These are phyloP conservation scores for Pterula multifida DNA, from an alignment of 1,284 basidiomycete genomes.

Conservation along the genomic window DNA sequence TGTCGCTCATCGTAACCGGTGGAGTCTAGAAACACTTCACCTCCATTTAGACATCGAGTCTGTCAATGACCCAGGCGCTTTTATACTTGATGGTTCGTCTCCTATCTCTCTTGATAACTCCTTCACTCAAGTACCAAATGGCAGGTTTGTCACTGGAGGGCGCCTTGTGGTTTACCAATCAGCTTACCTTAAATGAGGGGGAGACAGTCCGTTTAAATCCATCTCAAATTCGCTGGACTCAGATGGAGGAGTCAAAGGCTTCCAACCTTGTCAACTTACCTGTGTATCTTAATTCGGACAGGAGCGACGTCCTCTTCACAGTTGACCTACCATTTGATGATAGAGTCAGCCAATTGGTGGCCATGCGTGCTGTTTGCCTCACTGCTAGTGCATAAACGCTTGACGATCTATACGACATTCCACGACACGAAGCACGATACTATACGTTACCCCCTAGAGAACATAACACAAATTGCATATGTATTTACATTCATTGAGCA, in stretches of 20 bases:
- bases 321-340: slow-evolving; percentile 68
- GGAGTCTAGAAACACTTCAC: slow-evolving; percentile 84
- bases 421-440: neutral
- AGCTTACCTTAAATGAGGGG: slow-evolving; percentile 72
- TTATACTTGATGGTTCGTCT: slow-evolving; percentile 68
- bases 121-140: slow-evolving; percentile 1
- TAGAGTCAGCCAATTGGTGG: slow-evolving; percentile 51
- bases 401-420: neutral
- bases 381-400: slow-evolving; percentile 49
- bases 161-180: slow-evolving; percentile 59
- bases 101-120: slow-evolving; percentile 13
- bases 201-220: slow-evolving; percentile 64
- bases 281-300: slow-evolving; percentile 86
- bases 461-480: neutral
- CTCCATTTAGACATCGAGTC: slow-evolving; percentile 72
- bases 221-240: slow-evolving; percentile 81
- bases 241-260: slow-evolving; percentile 36
- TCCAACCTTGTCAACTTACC: slow-evolving; percentile 63
- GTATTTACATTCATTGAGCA: neutral
- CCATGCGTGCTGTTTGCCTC: slow-evolving; percentile 73
- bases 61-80: slow-evolving; percentile 62
- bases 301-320: slow-evolving; percentile 83
- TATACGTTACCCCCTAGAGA: neutral
- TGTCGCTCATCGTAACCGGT: slow-evolving; percentile 80
- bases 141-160: slow-evolving; percentile 80